Percentiles rank a stretch among this genome's conserved stretches.
Conservation (phyloP, 805 yeast species). For the Ogataea nonfermentans region DNA sequence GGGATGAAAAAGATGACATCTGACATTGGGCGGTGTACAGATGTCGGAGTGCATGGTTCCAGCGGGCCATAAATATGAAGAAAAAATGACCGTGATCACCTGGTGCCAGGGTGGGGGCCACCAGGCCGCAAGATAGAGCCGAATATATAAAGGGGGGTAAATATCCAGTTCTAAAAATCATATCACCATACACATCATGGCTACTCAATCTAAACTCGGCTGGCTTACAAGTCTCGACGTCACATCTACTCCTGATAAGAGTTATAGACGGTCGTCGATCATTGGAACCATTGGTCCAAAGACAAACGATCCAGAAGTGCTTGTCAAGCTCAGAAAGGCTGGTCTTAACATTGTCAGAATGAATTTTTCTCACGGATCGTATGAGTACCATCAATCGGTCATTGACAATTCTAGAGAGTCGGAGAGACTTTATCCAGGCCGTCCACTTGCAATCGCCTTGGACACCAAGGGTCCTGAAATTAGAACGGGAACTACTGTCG, state of each 20-base stretch:
- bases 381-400: constrained; percentile 96
- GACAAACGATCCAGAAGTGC: constrained; percentile 84
- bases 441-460: constrained; percentile 97
- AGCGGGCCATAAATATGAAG: constrained; percentile 6
- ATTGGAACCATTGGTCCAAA: constrained; percentile 99
- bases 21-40: not conserved
- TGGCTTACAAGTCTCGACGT: constrained; percentile 84
- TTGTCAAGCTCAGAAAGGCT: constrained; percentile 89
- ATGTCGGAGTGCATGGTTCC: constrained; percentile 15
- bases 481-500: constrained; percentile 94
- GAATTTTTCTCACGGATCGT: constrained; percentile 98
- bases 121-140: constrained; percentile 4
- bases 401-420: constrained; percentile 95
- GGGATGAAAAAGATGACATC: no score
- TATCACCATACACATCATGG: constrained; percentile 14
- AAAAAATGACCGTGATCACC: constrained; percentile 11
- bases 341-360: constrained; percentile 97
- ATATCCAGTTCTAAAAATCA: constrained; percentile 1
- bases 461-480: constrained; percentile 99
- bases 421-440: constrained; percentile 84
- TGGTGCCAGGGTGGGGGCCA: constrained; percentile 11
- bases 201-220: constrained; percentile 49
- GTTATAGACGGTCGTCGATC: constrained; percentile 90
- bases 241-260: constrained; percentile 69
- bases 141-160: constrained; percentile 10